Percentiles rank a stretch among this genome's conserved stretches.
Evolutionary conservation across 805 yeast species (phyloP).

Genomic region (Wickerhamiella sergipiensis): DNA sequence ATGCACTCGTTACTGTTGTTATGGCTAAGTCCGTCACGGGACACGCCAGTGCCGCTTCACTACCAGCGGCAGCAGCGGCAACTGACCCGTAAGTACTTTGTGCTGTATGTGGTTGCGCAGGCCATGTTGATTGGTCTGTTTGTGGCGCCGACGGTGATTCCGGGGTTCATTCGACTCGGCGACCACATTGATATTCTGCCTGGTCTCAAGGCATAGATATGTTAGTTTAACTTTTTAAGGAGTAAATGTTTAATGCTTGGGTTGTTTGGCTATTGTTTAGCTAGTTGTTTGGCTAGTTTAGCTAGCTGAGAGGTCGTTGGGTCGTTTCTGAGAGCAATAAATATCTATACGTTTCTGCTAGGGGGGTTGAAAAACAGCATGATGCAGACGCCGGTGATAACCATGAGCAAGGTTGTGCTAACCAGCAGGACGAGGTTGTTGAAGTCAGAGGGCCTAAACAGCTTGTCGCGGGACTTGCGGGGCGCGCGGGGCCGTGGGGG

Average conservation of each 20-base stretch:
- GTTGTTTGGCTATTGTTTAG: no score
- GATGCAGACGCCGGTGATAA: slow-evolving; percentile 16
- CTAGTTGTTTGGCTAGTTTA: no score
- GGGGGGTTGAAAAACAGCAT: slow-evolving; percentile 21
- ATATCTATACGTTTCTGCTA: neutral
- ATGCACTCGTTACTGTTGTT: slow-evolving; percentile 88
- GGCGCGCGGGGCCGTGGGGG: neutral
- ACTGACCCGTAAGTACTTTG: slow-evolving; percentile 7
- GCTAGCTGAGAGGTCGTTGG: no score
- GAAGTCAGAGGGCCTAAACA: slow-evolving; percentile 5
- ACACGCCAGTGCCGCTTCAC: slow-evolving; percentile 68
- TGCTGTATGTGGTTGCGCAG: slow-evolving; percentile 2
- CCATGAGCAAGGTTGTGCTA: slow-evolving; percentile 14
- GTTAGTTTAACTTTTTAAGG: neutral
- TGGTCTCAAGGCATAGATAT: neutral
- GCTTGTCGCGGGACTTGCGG: slow-evolving; percentile 2
- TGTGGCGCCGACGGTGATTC: slow-evolving; percentile 4
- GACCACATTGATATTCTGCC: neutral
- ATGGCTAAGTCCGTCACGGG: slow-evolving; percentile 86
- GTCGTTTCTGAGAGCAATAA: neutral
- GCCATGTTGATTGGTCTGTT: slow-evolving; percentile 1
- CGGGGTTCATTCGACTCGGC: neutral
- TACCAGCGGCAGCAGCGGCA: slow-evolving; percentile 59
- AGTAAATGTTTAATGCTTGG: no score
- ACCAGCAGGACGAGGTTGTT: slow-evolving; percentile 15